Percentiles rank a stretch among this genome's conserved stretches.
Evolutionary conservation across 2,329 filamentous ascomycete genomes (phyloP).

Genomic region (Pseudonectria foliicola): DNA sequence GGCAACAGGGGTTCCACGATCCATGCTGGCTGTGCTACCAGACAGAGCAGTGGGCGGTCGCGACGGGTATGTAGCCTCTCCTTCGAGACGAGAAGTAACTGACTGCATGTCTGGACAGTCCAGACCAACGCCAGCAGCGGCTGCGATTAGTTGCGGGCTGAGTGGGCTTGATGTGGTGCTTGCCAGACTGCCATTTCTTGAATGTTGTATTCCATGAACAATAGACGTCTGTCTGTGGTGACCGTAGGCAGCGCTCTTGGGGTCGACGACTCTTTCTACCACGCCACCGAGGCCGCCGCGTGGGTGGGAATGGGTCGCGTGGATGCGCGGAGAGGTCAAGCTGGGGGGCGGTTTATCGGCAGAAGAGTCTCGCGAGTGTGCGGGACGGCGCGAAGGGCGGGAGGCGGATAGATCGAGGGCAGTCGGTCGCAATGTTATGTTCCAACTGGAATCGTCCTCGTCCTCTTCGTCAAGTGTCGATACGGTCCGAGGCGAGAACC

Average conservation of each 20-base stretch:
- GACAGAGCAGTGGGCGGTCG: slow-evolving; percentile 44
- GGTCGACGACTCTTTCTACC: slow-evolving; percentile 47
- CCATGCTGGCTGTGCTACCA: slow-evolving; percentile 30
- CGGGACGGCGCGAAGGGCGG: slow-evolving; percentile 31
- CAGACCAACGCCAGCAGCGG: slow-evolving; percentile 47
- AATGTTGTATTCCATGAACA: slow-evolving; percentile 92
- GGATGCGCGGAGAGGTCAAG: slow-evolving; percentile 32
- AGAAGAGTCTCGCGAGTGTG: slow-evolving; percentile 53
- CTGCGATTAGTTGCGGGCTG: slow-evolving; percentile 78
- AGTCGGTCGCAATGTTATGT: slow-evolving; percentile 43
- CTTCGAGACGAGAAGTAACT: slow-evolving; percentile 37
- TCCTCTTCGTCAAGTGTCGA: slow-evolving; percentile 47
- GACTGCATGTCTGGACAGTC: slow-evolving; percentile 47
- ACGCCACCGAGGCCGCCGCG: slow-evolving; percentile 35
- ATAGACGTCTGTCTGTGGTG: slow-evolving; percentile 97
- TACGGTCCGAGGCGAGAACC: slow-evolving; percentile 44
- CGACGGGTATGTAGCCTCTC: slow-evolving; percentile 30
- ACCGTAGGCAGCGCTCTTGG: slow-evolving; percentile 57
- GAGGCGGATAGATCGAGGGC: slow-evolving; percentile 36
- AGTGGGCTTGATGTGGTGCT: slow-evolving; percentile 77
- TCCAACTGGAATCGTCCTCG: slow-evolving; percentile 44
- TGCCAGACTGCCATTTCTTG: slow-evolving; percentile 77
- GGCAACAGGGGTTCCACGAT: slow-evolving; percentile 40
- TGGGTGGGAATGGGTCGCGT: slow-evolving; percentile 32
- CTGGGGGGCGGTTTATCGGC: slow-evolving; percentile 38